These are phyloP conservation scores for Ascochyta lentis DNA, from an alignment of 2,329 filamentous ascomycete genomes.

Conservation along the genomic window DNA sequence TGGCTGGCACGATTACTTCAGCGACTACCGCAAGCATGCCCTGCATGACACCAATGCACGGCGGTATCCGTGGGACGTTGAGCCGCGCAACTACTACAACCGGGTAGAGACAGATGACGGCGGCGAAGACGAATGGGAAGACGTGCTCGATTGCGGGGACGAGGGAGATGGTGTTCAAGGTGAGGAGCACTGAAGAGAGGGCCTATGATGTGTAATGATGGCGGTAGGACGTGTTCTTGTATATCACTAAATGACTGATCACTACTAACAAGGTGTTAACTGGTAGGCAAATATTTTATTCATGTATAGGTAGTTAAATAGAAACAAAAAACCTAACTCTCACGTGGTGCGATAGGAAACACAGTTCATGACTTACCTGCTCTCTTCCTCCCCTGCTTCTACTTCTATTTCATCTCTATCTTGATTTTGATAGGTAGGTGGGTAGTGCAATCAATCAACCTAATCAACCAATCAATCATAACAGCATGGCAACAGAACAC, in stretches of 20 bases:
- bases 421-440: no score
- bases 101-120: not conserved
- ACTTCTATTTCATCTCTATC: no score
- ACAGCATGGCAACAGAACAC: no score
- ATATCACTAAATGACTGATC: not conserved
- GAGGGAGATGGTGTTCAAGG: not conserved
- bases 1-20: conserved; percentile 9
- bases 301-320: conserved; percentile 5
- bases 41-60: not conserved
- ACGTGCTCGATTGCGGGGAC: conserved; percentile 7
- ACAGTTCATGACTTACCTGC: no score
- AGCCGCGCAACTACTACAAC: not conserved
- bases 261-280: not conserved
- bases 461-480: no score
- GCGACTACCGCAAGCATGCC: conserved; percentile 4
- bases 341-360: not conserved
- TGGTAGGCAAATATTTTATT: conserved; percentile 10
- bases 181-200: not conserved
- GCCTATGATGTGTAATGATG: not conserved
- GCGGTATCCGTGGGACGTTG: not conserved
- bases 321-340: not conserved
- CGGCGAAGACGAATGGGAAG: not conserved
- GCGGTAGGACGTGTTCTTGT: not conserved
- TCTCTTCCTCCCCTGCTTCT: no score
- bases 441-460: no score